Percentiles rank a stretch among this genome's conserved stretches.
These are phyloP conservation scores for Prototheca wickerhamii DNA, from an alignment of 163 green algal genomes.

Conservation along the genomic window DNA sequence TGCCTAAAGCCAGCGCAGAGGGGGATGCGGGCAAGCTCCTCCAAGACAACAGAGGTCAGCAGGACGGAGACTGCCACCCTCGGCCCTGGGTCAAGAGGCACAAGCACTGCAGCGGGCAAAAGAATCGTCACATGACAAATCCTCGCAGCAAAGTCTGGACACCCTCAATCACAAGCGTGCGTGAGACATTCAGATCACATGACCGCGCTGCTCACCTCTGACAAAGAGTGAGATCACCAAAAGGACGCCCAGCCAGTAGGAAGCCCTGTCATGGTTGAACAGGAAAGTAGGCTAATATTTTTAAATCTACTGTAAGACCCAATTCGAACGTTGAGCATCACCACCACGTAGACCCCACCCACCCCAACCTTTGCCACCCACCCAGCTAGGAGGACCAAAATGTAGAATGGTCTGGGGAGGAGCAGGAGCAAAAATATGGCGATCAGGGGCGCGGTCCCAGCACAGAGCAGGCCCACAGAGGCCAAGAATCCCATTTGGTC, in stretches of 20 bases:
- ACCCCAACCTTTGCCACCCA: slow-evolving; percentile 1
- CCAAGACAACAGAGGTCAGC: no score
- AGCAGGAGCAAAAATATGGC: slow-evolving; percentile 20
- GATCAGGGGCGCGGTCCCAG: slow-evolving; percentile 20
- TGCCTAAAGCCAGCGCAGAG: no score
- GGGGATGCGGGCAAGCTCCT: no score
- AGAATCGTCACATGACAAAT: no score
- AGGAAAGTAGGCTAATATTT: no score
- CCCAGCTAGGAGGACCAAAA: slow-evolving; percentile 32
- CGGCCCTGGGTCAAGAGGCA: no score
- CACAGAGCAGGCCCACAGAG: slow-evolving; percentile 18
- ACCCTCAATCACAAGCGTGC: no score
- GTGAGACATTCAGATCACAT: no score
- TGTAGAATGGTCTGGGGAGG: slow-evolving; percentile 26
- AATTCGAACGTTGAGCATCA: neutral
- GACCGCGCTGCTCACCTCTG: slow-evolving; percentile 10
- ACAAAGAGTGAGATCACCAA: slow-evolving; percentile 23
- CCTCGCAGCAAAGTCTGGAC: no score
- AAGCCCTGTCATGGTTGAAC: slow-evolving; percentile 27
- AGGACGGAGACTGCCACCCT: no score
- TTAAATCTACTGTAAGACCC: no score
- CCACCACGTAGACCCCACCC: neutral
- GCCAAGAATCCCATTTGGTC: slow-evolving; percentile 7
- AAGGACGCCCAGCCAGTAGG: slow-evolving; percentile 36
- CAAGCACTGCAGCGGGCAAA: no score